Base-by-base conservation (phyloP, 805 yeast species). In the Suhomyces prunicola region DNA sequence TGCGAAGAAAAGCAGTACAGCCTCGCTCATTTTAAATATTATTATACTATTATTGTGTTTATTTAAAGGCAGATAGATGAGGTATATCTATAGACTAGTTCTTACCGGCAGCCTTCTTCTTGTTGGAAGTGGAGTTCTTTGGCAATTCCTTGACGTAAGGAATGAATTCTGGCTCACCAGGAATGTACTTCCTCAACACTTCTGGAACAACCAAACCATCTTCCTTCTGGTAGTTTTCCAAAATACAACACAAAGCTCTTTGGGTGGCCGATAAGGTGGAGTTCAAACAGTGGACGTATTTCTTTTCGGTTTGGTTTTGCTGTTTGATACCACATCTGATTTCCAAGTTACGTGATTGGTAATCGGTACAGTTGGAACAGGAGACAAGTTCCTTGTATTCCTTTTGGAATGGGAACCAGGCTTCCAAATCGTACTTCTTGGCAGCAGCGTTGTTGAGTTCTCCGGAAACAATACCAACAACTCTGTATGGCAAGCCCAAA, bases 371-470 rank as follows among this genome's bases (percentile, higher is more conserved):
- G 83, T 94, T 94, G 54, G 98, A 93, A 80, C 98, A 93, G 17
- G 97, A 90, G 52, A 94, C 99, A 66, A 94, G 85, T 79, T 94
- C 99, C 78, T 94, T 94, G 80, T 89, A 94, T 77, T 94, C 99
- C 73, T 91, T 83, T 81, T 94, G 99, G 89, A 81, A 94, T 69
- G 99, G 99, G 96, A 94, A 94, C 99, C 99, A 94, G 49, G 99
- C 99, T 81, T 94, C 99, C 69, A 94, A 83, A 79, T 94, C 99
- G 79, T 87, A 94, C 76, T 94, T 94, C 82, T 94, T 94, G 60
- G 99, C 98, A 57, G 99, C 99, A 50, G 99, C 97, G 65, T 94
- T 94, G 82, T 94, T 94, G 71, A 94, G 85, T 79, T 93, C 99
- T 65, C 98, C 99, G 55, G 97, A 90, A 57, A 94, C 99, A 73